These are phyloP conservation scores for Calcarisporium arbuscula DNA, from an alignment of 2,329 filamentous ascomycete genomes.

Conservation along the genomic window DNA sequence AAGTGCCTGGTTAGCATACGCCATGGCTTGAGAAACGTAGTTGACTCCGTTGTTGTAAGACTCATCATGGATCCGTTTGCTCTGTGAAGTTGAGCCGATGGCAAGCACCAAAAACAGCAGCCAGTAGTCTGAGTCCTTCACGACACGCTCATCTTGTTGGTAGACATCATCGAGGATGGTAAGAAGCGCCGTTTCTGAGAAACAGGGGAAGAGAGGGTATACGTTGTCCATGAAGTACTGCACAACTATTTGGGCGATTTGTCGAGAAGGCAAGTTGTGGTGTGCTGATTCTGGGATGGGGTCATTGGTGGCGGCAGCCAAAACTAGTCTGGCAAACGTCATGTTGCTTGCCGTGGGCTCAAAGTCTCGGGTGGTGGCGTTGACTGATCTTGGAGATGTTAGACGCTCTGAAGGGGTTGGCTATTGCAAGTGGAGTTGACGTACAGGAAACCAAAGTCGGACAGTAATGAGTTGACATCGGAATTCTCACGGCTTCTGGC, in stretches of 20 bases:
- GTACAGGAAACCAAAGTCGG: conserved; percentile 87
- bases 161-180: conserved; percentile 78
- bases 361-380: conserved; percentile 90
- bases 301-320: conserved; percentile 75
- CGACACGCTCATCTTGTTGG: conserved; percentile 56
- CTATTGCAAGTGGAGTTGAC: conserved; percentile 20
- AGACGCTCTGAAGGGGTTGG: conserved; percentile 1
- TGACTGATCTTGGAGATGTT: conserved; percentile 63
- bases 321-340: conserved; percentile 83
- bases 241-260: conserved; percentile 61
- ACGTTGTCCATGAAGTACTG: conserved; percentile 83
- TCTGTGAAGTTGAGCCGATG: conserved; percentile 70
- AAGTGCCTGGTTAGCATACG: conserved; percentile 74
- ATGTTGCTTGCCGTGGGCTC: conserved; percentile 82
- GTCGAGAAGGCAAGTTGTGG: conserved; percentile 62
- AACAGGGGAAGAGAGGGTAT: conserved; percentile 73
- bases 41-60: conserved; percentile 52
- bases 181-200: conserved; percentile 73
- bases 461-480: conserved; percentile 86
- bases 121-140: conserved; percentile 72
- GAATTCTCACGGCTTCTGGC: conserved; percentile 66
- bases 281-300: conserved; percentile 57
- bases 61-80: conserved; percentile 59
- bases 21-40: conserved; percentile 59
- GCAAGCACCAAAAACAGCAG: conserved; percentile 85